Evolutionary conservation across 768 basidiomycete species (phyloP), one percentile per base, ranked within the genome.

Genomic region (Russula sp.): DNA sequence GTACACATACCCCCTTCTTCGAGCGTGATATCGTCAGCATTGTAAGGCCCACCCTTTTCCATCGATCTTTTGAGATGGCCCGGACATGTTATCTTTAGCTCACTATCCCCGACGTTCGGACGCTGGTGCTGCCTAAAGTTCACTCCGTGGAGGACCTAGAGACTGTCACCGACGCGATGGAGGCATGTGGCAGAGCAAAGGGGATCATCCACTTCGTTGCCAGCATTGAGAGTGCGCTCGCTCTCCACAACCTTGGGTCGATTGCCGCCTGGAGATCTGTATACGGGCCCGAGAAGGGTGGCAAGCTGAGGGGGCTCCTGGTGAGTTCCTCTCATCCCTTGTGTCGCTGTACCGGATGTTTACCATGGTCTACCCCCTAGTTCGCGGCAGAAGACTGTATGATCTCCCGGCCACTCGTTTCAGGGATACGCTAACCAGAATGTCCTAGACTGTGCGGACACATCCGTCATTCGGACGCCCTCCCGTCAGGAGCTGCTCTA

Each of bases 381-480:
- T 98, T 97, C 71, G 94, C 91, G 3, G 91, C 93, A 22, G 94
- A 98, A 76, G 94, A 98, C 69, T 96, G 92, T 93, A 72, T 65
- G 81, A 69, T 25, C 16, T 14, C 41, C 13, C 48, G 18, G 46
- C 39, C 8, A 34, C 34, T 36, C 36, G 34, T 42, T 11, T 55
- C 14, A n/a, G 0, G 46, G 10, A 11, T 53, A 5, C 29, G 22
- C 16, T 56, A 13, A 41, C 56, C 7, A 5, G 25, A 36, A 20
- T 39, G 8, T 16, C 34, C 10, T 45, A 96, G 93, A 92, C 72
- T 97, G 95, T 68, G 93, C 94, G 0, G 89, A 93, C 70, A 88
- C 93, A 3, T 84, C 83, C 6, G 86, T 97, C 56, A 80, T 87
- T 38, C 84, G 95, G 32, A 87, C 94, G 7, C 67, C 77, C 7